phyloP scores from a whole-genome alignment of 352 stramenopile species.

The Phytopythium oedochilum region DNA sequence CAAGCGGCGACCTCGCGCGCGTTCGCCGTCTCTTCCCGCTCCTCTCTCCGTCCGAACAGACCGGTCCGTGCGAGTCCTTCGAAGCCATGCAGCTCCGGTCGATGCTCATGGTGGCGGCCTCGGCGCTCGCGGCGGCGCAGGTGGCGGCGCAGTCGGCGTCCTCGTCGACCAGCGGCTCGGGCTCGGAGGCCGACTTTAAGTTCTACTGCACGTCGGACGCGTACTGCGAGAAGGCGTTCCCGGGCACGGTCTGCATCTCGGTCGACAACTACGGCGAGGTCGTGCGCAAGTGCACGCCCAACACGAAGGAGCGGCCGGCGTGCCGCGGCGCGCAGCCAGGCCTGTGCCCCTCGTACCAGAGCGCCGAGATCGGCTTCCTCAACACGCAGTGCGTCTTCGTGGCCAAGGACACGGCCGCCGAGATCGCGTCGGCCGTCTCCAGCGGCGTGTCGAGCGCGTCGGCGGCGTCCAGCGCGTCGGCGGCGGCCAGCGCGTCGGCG shows the following conservation, averaged over 20 bases:
- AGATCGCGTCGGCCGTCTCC: slow-evolving; percentile 13
- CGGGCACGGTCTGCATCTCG: slow-evolving; percentile 67
- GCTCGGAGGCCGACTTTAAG: slow-evolving; percentile 22
- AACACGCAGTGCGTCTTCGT: slow-evolving; percentile 85
- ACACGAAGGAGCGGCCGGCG: slow-evolving; percentile 67
- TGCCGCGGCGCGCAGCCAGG: slow-evolving; percentile 65
- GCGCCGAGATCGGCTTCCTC: slow-evolving; percentile 57
- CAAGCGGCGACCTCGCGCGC: background rate
- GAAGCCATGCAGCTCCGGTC: slow-evolving; percentile 41
- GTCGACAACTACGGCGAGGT: slow-evolving; percentile 74
- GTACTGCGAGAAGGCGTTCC: slow-evolving; percentile 65
- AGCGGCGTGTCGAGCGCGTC: slow-evolving; percentile 11
- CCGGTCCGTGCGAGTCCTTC: too few relatives aligned
- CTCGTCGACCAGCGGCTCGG: slow-evolving; percentile 8
- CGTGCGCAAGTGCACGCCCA: slow-evolving; percentile 79
- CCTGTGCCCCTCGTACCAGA: slow-evolving; percentile 79
- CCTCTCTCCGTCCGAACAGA: background rate
- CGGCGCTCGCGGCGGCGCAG: slow-evolving; percentile 17
- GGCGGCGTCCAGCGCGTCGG: slow-evolving; percentile 7
- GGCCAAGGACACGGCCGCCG: slow-evolving; percentile 37
- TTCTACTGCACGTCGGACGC: slow-evolving; percentile 66
- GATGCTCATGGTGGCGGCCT: slow-evolving; percentile 25
- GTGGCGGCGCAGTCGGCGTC: slow-evolving; percentile 11
- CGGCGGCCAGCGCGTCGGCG: slow-evolving; percentile 1
- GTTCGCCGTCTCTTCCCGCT: background rate